Evolutionary conservation across 306 rosid genomes (phyloP), one percentile per base, ranked within the genome.

Genomic region (Prunus fruticosa): DNA sequence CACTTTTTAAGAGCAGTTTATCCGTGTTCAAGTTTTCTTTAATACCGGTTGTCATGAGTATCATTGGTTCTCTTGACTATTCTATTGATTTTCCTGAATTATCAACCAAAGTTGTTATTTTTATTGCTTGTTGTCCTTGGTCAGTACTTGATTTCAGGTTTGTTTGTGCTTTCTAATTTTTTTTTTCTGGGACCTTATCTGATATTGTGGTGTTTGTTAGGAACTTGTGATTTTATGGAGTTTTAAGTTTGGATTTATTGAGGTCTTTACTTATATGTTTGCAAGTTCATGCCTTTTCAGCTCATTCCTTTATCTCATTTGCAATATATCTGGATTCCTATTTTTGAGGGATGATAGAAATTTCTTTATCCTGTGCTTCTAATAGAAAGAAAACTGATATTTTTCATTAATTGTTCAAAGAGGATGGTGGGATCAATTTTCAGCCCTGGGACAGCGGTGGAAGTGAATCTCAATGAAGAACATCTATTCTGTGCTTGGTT

Each of bases 361-460:
- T 53, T 15, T 23, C 0, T 50, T 8, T 51, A 1, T 49, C 18
- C 50, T 56, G 16, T 34, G 45, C 4, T 66, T 41, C 54, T 53
- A 4, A 16, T 5, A 41, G 5, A 52, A 45, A n/a, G 47, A 54
- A 64, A 30, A 52, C 72, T 76, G 64, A 45, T 46, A 3, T 25
- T 38, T 76, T n/a, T 30, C 34, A 15, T 32, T 13, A 20, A 43
- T 67, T 11, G 22, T 67, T 69, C 50, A 34, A 10, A 76, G 80
- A 43, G 7, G 54, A 46, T 69, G 43, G n/a, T 0, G 14, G 49
- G 22, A 76, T 46, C 41, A 30, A 2, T 5, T 25, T 67, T 67
- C 34, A 54, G 50, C 23, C 68, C 74, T 6, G 41, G 58, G 67
- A 23, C 38, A 25, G 34, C 51, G 3, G 56, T 76, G 46, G 80